Evolutionary conservation across 768 basidiomycete genomes (phyloP), one percentile per base, ranked within the genome.

Genomic region (Lentinula sp.): DNA sequence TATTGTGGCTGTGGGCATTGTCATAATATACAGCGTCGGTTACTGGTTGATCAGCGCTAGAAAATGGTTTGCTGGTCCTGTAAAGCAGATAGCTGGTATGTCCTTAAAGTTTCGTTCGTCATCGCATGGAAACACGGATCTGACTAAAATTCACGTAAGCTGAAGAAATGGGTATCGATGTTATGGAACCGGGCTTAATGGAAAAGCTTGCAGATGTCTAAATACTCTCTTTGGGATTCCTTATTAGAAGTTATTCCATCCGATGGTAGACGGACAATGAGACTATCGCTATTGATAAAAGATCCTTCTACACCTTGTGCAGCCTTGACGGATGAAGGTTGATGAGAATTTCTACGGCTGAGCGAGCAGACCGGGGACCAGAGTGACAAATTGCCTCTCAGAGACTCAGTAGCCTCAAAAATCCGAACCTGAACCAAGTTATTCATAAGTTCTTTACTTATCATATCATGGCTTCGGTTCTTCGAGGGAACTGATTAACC

Each of bases 1-100:
- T 0, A 79, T 86, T 45, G 89, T 91, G 8, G 90, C 89, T 3
- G 87, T 91, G 23, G 88, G 85, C 0, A 88, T 90, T 64, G 86
- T 93, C 15, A 67, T 88, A 3, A 60, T 72, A 1, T 89, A 89
- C 70, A 80, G 83, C 59, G 67, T 87, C n/a, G 82, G 82, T 0
- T 85, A 86, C 66, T 91, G 89, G 89, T 49, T 87, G 4, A 16
- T 88, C 59, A 87, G 84, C 66, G 89, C 89, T 9, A 75, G 87
- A 55, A 85, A 81, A 66, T 89, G 86, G 86, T 92, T 89, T 68
- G 78, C 73, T 1, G 89, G 89, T 0, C 89, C 89, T 5, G 71
- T 88, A 15, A 82, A 80, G 70, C 87, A 87, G 69, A 87, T 88
- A 54, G 74, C 73, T 60, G 81, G 85, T 84, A 64, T 9, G 80